Percentiles rank a stretch among this genome's conserved stretches.
Evolutionary conservation across 371 early-diverging fungal genomes (phyloP).

Genomic region (Zychaea mexicana): DNA sequence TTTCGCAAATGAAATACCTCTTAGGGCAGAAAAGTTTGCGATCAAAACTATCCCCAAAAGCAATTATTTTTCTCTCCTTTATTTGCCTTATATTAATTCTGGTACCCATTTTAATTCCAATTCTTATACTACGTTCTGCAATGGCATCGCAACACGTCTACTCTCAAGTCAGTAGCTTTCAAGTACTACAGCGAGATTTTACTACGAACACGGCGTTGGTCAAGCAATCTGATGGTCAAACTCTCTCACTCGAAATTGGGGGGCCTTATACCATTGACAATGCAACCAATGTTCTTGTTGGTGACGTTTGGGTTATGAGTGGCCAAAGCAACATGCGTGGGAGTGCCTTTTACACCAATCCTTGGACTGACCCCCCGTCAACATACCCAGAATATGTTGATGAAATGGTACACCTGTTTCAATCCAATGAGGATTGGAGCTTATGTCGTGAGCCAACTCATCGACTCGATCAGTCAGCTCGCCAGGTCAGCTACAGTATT

Average conservation of each 20-base stretch:
- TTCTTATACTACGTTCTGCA: no score
- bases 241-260: slow-evolving; percentile 16
- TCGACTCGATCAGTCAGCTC: slow-evolving; percentile 21
- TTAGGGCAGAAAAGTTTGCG: no score
- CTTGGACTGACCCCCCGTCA: slow-evolving; percentile 3
- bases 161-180: slow-evolving; percentile 18
- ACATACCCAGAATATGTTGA: neutral
- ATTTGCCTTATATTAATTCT: no score
- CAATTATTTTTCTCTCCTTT: no score
- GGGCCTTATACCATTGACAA: slow-evolving; percentile 36
- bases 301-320: slow-evolving; percentile 50
- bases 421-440: slow-evolving; percentile 34
- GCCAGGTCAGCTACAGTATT: slow-evolving; percentile 29
- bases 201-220: slow-evolving; percentile 21
- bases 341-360: slow-evolving; percentile 25
- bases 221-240: slow-evolving; percentile 5
- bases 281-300: slow-evolving; percentile 31
- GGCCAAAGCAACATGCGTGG: slow-evolving; percentile 57
- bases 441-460: slow-evolving; percentile 35
- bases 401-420: slow-evolving; percentile 25
- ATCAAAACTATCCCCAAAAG: no score
- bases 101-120: no score
- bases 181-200: slow-evolving; percentile 39
- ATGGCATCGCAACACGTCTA: neutral
- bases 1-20: no score